Conservation (phyloP, 805 yeast genomes). For the Hanseniaspora clermontiae region DNA sequence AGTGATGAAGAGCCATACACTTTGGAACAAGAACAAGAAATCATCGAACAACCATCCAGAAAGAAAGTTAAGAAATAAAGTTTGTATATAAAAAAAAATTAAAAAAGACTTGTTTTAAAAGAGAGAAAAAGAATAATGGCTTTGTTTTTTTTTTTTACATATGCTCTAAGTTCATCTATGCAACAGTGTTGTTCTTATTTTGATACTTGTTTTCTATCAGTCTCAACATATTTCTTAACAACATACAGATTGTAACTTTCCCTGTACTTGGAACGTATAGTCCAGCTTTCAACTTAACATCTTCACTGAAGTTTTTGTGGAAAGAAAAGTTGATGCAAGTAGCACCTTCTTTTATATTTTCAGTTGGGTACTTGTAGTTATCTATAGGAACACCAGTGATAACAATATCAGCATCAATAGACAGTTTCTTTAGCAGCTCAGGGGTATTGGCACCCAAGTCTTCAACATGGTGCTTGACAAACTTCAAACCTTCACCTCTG, state of each 20-base stretch:
- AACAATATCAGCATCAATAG: constrained; percentile 72
- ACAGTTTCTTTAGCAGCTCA: constrained; percentile 43
- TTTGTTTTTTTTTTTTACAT: neutral
- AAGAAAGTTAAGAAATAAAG: constrained; percentile 9
- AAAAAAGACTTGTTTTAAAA: too few relatives aligned
- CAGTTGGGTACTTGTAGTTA: constrained; percentile 72
- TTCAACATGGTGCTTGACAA: constrained; percentile 69
- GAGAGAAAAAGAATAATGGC: neutral
- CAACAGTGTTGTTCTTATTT: neutral
- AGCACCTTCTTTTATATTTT: constrained; percentile 72
- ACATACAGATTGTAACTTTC: constrained; percentile 91
- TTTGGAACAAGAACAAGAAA: constrained; percentile 13
- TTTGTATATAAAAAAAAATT: neutral
- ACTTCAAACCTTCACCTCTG: constrained; percentile 79
- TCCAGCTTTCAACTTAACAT: constrained; percentile 74
- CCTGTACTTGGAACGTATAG: constrained; percentile 92
- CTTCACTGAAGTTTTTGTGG: constrained; percentile 73
- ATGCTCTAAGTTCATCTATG: neutral
- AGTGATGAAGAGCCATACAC: constrained; percentile 12
- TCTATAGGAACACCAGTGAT: constrained; percentile 92
- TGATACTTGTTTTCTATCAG: constrained; percentile 48
- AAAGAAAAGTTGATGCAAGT: constrained; percentile 83
- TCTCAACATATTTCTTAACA: constrained; percentile 76
- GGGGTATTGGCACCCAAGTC: constrained; percentile 36
- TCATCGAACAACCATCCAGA: constrained; percentile 8